Evolutionary conservation across 805 yeast species (phyloP), one percentile per base, ranked within the genome.

Genomic region (Metschnikowia hibisci): DNA sequence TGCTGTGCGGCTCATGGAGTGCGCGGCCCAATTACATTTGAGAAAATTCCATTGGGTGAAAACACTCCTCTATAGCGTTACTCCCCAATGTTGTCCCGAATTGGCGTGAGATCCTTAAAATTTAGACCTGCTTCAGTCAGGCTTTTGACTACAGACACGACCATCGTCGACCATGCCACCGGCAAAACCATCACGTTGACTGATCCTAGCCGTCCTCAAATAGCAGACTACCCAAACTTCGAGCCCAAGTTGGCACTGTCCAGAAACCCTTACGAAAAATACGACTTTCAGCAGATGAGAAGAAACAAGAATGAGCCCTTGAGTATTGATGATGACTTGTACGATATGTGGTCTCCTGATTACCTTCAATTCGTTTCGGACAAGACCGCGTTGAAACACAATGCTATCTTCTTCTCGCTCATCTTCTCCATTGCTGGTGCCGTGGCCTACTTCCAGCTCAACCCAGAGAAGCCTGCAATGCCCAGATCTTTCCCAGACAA

Each of bases 291-390:
- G 54, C 95, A 86, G 65, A 78, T 82, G 62, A 78, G 91, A 69
- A 80, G 95, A 66, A 86, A 87, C 70, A 71, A 77, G 51, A 76
- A 78, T 51, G 89, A 87, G 49, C 86, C 88, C 23, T 62, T 86
- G 51, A 81, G 81, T 60, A 78, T 81, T 43, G 78, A 81, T 55
- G 84, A 82, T 52, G 96, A 87, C 58, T 67, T 78, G 62, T 72
- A 81, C 57, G 90, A 87, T 62, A 75, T 85, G 73, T 87, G 95
- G 95, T 78, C 95, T 7, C 93, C 95, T 10, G 95, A 87, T 57
- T 76, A 81, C 57, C 79, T 72, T 61, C 80, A 81, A 53, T 62
- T 70, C 30, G 84, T 80, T 27, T 67, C 76, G 31, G 83, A 84
- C 63, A 58, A 63, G 35, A 74, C 77, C 26, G 95, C 95, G 1